phyloP scores from a whole-genome alignment of 1,139 yeast genomes.

The Zhuliangozyma parablackwelliae region DNA sequence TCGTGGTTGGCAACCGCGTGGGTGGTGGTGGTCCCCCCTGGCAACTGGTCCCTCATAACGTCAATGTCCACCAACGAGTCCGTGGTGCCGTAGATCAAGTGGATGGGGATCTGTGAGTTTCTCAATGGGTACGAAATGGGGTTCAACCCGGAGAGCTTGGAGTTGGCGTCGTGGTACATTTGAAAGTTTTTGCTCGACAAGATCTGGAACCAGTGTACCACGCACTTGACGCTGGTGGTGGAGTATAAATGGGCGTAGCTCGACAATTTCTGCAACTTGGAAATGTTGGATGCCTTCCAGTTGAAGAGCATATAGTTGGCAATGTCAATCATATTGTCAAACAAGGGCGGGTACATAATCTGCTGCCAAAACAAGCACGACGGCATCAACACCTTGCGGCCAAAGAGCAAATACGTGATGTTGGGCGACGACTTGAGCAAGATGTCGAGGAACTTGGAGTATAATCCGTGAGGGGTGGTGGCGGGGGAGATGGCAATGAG shows the following conservation, averaged over 20 bases:
- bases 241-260: constrained; percentile 84
- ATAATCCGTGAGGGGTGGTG: constrained; percentile 84
- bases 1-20: constrained; percentile 63
- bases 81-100: constrained; percentile 69
- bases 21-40: constrained; percentile 26
- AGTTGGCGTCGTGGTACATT: constrained; percentile 68
- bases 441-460: constrained; percentile 70
- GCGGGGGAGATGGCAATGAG: constrained; percentile 90
- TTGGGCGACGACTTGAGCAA: constrained; percentile 77
- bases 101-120: constrained; percentile 66
- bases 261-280: constrained; percentile 65
- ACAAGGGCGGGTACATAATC: constrained; percentile 80
- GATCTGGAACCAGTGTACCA: constrained; percentile 96
- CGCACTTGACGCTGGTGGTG: constrained; percentile 85
- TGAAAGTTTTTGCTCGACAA: constrained; percentile 77
- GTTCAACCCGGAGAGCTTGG: constrained; percentile 33
- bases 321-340: constrained; percentile 65
- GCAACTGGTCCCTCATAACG: constrained; percentile 60
- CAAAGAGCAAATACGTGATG: constrained; percentile 68
- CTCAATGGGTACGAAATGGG: constrained; percentile 43
- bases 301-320: constrained; percentile 66
- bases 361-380: constrained; percentile 80
- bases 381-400: constrained; percentile 67
- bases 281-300: constrained; percentile 73
- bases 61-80: constrained; percentile 86